A percentile compares a stretch with the other conserved stretches of the same genome.
phyloP scores from a whole-genome alignment of 306 rosid species.

The Glycine latifolia region DNA sequence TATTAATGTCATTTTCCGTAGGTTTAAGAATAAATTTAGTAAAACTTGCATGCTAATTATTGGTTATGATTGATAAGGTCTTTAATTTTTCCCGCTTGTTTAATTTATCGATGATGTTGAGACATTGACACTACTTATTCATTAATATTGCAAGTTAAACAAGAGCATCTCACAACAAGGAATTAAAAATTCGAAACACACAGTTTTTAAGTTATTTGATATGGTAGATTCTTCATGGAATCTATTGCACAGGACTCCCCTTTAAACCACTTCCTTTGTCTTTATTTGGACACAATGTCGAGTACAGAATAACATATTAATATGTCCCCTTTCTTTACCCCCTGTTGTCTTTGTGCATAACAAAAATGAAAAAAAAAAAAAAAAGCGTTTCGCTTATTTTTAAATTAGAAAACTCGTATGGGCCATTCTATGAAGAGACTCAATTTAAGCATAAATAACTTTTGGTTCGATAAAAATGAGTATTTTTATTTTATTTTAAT shows the following conservation, averaged over 20 bases:
- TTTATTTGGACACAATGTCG: neutral
- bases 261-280: slow-evolving; percentile 21
- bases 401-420: neutral
- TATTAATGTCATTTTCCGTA: neutral
- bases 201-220: neutral
- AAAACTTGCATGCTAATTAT: neutral
- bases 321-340: neutral
- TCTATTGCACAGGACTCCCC: neutral
- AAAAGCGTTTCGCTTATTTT: neutral
- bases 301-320: neutral
- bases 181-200: neutral
- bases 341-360: neutral
- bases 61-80: neutral
- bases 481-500: no score
- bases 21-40: neutral
- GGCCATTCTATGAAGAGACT: no score
- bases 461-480: no score
- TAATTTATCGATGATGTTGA: neutral
- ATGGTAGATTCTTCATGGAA: slow-evolving; percentile 34
- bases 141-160: neutral
- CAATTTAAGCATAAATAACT: no score
- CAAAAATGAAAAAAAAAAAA: neutral
- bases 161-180: neutral
- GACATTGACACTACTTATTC: slow-evolving; percentile 6
- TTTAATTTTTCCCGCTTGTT: neutral